Base-by-base conservation (phyloP, 768 basidiomycete genomes). In the Guyanaporus albipodus region DNA sequence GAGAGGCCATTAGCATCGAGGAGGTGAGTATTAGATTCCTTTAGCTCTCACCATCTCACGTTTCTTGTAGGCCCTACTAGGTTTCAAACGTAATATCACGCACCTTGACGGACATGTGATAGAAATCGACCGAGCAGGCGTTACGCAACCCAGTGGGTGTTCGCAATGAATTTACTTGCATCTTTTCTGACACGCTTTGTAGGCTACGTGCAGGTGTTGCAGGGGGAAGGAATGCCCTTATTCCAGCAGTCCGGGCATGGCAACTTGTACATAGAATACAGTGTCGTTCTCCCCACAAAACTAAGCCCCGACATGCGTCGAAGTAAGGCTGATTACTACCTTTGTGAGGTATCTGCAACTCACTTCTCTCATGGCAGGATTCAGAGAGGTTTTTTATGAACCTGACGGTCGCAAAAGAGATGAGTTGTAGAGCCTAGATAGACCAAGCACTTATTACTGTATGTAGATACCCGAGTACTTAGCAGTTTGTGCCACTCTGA, bases 231-330 rank as follows among this genome's bases (percentile, higher is more conserved):
- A 5, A 91, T 98, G 85, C 87, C 90, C 2, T 62, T 82, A 29
- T 84, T 78, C 59, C 78, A 80, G 46, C 67, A 73, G 48, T 68
- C 71, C 9, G 61, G 68, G 18, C 73, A 80, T 52, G 96, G 96
- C 14, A 85, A 95, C 63, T 71, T 99, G 38, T 98, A 81, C 58
- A 76, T 99, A 43, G 94, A 97, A 66, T 99, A 95, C 69, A 90
- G 80, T 46, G 90, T 99, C 39, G 84, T 98, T 15, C 68, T 99
- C 44, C 96, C 96, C 4, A 68, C 77, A 39, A 76, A 84, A 44
- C 67, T 99, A 27, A 74, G 83, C 38, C 59, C 78, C 39, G 77
- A 84, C 39, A 79, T 79, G 49, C 81, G 81, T 57, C 77, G 73
- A 63, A 89, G 95, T 97, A 63, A 75, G 92, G 77, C 17, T 15